Conservation (phyloP, 2,329 filamentous ascomycete genomes). For the Ophiostoma perfectum region DNA sequence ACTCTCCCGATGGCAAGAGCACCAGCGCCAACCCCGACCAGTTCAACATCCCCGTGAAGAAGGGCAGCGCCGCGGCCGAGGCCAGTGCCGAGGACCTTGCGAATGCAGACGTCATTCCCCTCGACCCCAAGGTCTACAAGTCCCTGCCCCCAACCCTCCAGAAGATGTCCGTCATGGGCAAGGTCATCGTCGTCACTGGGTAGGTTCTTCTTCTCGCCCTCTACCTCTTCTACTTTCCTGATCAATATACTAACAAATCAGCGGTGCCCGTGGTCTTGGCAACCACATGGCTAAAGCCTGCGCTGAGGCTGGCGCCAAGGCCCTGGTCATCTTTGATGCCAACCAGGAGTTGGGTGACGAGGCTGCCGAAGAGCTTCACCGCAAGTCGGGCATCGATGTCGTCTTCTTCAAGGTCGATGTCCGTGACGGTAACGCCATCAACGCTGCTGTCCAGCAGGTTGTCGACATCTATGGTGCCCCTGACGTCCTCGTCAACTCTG, state of each 20-base stretch:
- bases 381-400: constrained; percentile 66
- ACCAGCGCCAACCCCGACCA: constrained; percentile 42
- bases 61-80: neutral
- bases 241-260: constrained; percentile 36
- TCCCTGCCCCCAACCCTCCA: constrained; percentile 60
- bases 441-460: constrained; percentile 62
- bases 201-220: constrained; percentile 36
- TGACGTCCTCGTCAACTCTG: constrained; percentile 73
- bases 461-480: constrained; percentile 62
- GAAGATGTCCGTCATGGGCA: constrained; percentile 63
- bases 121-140: constrained; percentile 49
- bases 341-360: constrained; percentile 69
- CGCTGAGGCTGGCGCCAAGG: constrained; percentile 68
- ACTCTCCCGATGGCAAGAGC: constrained; percentile 45
- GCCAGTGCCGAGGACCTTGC: constrained; percentile 32
- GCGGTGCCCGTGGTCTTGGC: constrained; percentile 69
- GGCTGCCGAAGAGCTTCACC: constrained; percentile 62
- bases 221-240: neutral
- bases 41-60: constrained; percentile 50
- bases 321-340: constrained; percentile 69
- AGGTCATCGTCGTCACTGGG: constrained; percentile 69
- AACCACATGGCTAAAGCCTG: constrained; percentile 75
- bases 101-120: constrained; percentile 48
- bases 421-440: constrained; percentile 63
- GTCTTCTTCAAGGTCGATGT: constrained; percentile 77